These are phyloP conservation scores for Anthracocystis panici-leucophaei DNA, from an alignment of 1,284 basidiomycete genomes.

Conservation along the genomic window DNA sequence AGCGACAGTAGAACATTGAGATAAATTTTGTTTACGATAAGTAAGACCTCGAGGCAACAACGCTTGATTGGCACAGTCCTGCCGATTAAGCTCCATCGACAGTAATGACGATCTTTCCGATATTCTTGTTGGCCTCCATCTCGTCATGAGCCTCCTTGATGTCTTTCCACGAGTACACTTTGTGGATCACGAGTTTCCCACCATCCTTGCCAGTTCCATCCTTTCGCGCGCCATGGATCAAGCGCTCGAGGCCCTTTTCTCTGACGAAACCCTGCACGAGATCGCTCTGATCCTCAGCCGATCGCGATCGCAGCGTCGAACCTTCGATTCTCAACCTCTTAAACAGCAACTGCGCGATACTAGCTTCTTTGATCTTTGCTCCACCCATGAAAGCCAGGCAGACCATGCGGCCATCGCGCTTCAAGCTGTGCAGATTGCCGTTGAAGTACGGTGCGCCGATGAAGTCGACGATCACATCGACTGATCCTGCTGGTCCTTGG, in stretches of 20 bases:
- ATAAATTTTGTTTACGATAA: neutral
- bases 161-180: constrained; percentile 83
- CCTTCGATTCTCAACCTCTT: constrained; percentile 92
- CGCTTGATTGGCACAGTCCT: neutral
- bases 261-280: constrained; percentile 77
- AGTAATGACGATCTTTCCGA: constrained; percentile 72
- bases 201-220: constrained; percentile 14
- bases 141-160: constrained; percentile 86
- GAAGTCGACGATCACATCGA: constrained; percentile 88
- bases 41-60: neutral
- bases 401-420: constrained; percentile 82
- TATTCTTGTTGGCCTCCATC: constrained; percentile 86
- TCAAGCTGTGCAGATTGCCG: constrained; percentile 82
- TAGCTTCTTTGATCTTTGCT: constrained; percentile 75
- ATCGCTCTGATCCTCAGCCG: constrained; percentile 82
- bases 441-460: constrained; percentile 85
- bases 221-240: constrained; percentile 26
- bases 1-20: neutral
- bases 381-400: constrained; percentile 81
- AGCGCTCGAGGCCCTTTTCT: constrained; percentile 43
- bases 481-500: constrained; percentile 70
- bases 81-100: constrained; percentile 33
- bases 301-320: constrained; percentile 84
- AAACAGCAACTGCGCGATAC: constrained; percentile 79
- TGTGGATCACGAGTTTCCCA: constrained; percentile 61